A percentile compares a stretch with the other conserved stretches of the same genome.
phyloP scores from a whole-genome alignment of 2,329 filamentous ascomycete species.

The Metarhizium rileyi region DNA sequence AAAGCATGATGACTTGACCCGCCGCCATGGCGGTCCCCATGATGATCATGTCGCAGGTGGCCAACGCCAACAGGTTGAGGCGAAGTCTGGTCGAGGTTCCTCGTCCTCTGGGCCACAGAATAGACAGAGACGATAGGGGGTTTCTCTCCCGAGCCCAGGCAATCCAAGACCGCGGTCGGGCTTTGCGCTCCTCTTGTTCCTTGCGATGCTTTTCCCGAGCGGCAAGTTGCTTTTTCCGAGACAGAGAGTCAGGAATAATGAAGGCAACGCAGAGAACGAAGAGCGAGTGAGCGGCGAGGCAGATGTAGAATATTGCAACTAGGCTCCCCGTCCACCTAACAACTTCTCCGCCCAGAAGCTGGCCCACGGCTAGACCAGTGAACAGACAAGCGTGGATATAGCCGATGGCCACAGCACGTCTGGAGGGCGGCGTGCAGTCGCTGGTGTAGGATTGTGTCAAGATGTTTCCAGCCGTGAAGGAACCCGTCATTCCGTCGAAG shows the following conservation, averaged over 20 bases:
- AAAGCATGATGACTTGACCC: slow-evolving; percentile 74
- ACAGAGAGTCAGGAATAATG: slow-evolving; percentile 75
- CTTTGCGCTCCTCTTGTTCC: slow-evolving; percentile 29
- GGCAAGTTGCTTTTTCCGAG: slow-evolving; percentile 56
- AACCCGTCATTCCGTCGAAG: slow-evolving; percentile 77
- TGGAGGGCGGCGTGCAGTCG: slow-evolving; percentile 75
- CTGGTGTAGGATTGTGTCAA: slow-evolving; percentile 79
- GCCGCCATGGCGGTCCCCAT: slow-evolving; percentile 75
- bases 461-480: slow-evolving; percentile 72
- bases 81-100: slow-evolving; percentile 52
- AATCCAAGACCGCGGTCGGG: slow-evolving; percentile 18
- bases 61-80: slow-evolving; percentile 73
- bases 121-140: slow-evolving; percentile 65
- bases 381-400: slow-evolving; percentile 88
- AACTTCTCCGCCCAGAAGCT: slow-evolving; percentile 69
- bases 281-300: slow-evolving; percentile 58
- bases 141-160: slow-evolving; percentile 42
- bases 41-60: slow-evolving; percentile 70
- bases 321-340: slow-evolving; percentile 67
- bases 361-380: slow-evolving; percentile 78
- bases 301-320: slow-evolving; percentile 76
- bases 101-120: slow-evolving; percentile 64
- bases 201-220: slow-evolving; percentile 59
- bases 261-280: slow-evolving; percentile 67
- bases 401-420: slow-evolving; percentile 74